Conservation (phyloP, 345 rosid species). For the Citrus hindsii region DNA sequence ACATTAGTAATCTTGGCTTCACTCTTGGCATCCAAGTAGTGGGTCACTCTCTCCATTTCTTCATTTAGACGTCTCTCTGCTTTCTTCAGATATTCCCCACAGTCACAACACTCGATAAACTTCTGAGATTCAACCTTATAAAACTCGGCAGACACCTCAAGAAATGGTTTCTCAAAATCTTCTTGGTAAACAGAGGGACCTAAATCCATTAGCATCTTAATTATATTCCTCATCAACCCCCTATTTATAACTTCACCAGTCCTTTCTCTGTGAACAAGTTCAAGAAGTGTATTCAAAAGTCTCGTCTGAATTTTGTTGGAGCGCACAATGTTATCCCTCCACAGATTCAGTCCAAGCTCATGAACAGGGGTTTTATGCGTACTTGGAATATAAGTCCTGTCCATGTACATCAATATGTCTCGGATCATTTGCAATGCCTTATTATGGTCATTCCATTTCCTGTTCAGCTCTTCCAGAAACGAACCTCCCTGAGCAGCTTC, state of each 20-base stretch:
- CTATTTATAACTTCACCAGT: conserved; percentile 92
- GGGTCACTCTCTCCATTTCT: conserved; percentile 92
- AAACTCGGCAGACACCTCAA: conserved; percentile 91
- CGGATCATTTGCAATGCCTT: conserved; percentile 97
- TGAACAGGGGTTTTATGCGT: conserved; percentile 84
- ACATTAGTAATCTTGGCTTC: conserved; percentile 88
- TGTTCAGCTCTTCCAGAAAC: conserved; percentile 85
- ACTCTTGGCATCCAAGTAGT: conserved; percentile 86
- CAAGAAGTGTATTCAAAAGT: conserved; percentile 79
- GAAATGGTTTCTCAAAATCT: conserved; percentile 92
- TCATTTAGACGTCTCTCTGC: conserved; percentile 91
- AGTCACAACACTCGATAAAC: conserved; percentile 87
- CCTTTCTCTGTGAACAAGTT: conserved; percentile 72
- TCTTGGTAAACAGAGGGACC: conserved; percentile 91
- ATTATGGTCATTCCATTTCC: conserved; percentile 97
- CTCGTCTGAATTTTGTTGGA: conserved; percentile 70
- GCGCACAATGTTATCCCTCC: conserved; percentile 87
- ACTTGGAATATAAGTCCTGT: conserved; percentile 83
- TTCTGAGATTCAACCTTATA: conserved; percentile 87
- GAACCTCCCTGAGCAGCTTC: conserved; percentile 95
- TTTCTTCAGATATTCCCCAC: conserved; percentile 91
- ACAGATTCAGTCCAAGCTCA: conserved; percentile 82
- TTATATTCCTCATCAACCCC: conserved; percentile 86
- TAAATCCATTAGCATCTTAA: conserved; percentile 95
- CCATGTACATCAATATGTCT: conserved; percentile 98